A percentile compares a stretch with the other conserved stretches of the same genome.
phyloP scores from a whole-genome alignment of 2,329 filamentous ascomycete genomes.

The Ophiostoma quercus region DNA sequence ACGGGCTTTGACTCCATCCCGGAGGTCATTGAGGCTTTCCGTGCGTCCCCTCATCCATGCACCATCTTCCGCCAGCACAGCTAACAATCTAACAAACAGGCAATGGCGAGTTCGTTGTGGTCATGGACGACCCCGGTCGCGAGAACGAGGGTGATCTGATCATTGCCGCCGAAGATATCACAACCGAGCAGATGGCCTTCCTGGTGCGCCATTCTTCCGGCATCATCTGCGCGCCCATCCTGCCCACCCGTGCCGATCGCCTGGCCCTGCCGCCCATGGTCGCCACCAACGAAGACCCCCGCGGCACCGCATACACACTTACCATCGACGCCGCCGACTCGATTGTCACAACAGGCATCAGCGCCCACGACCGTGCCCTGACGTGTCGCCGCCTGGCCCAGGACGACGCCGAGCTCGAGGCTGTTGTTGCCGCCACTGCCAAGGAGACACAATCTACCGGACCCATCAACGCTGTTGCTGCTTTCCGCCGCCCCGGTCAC shows the following conservation, averaged over 20 bases:
- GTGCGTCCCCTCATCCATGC: constrained; percentile 41
- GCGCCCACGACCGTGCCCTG: constrained; percentile 76
- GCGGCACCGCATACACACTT: constrained; percentile 88
- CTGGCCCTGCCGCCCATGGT: constrained; percentile 92
- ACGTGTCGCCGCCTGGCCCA: constrained; percentile 71
- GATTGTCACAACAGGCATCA: constrained; percentile 81
- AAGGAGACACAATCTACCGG: constrained; percentile 34
- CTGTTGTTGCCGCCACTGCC: constrained; percentile 14
- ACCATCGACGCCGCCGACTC: constrained; percentile 74
- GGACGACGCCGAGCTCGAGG: constrained; percentile 24
- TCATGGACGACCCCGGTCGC: constrained; percentile 84
- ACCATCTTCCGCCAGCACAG: neutral
- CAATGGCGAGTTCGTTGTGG: constrained; percentile 73
- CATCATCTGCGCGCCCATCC: constrained; percentile 83
- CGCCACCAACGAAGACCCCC: constrained; percentile 64
- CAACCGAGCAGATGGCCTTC: constrained; percentile 88
- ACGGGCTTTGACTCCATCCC: constrained; percentile 59
- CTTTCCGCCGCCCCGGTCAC: constrained; percentile 81
- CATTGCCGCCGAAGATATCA: constrained; percentile 80
- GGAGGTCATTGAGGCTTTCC: constrained; percentile 59
- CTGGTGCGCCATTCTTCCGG: constrained; percentile 88
- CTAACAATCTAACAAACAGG: constrained; percentile 20
- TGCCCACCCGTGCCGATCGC: constrained; percentile 59
- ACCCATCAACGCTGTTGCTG: constrained; percentile 46
- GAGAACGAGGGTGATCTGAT: constrained; percentile 99